These are phyloP conservation scores for Prunus armeniaca DNA, from an alignment of 306 rosid genomes.

Conservation along the genomic window DNA sequence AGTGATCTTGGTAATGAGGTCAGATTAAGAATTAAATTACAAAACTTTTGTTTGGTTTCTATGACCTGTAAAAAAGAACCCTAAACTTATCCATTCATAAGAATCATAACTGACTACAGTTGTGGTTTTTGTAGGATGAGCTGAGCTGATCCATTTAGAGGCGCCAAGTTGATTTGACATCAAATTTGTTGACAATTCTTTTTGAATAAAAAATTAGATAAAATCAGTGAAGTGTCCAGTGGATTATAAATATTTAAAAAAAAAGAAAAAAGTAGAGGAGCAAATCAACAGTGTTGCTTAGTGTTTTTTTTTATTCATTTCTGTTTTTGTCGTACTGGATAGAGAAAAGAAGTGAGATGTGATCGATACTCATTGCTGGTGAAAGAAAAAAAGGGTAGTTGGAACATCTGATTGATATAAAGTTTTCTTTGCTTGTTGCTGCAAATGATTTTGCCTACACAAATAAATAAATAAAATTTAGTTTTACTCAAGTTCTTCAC, in stretches of 20 bases:
- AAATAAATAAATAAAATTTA: constrained; percentile 5
- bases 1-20: constrained; percentile 28
- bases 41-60: no score
- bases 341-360: constrained; percentile 37
- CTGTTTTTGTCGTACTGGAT: constrained; percentile 24
- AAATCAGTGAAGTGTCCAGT: constrained; percentile 6
- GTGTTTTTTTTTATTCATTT: neutral
- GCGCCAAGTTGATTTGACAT: constrained; percentile 14
- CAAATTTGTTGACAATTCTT: constrained; percentile 6
- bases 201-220: constrained; percentile 12
- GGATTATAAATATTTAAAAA: neutral
- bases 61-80: neutral
- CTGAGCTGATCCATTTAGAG: constrained; percentile 12
- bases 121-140: constrained; percentile 40
- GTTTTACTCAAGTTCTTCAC: neutral
- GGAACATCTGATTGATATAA: constrained; percentile 41
- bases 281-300: neutral
- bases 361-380: constrained; percentile 44
- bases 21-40: neutral
- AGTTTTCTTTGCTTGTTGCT: constrained; percentile 34
- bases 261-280: neutral
- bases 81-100: neutral
- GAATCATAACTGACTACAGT: constrained; percentile 8
- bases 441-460: constrained; percentile 40
- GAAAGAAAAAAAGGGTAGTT: constrained; percentile 23